Evolutionary conservation across 257 asterid species (phyloP).

Genomic region (Gardenia jasminoides): DNA sequence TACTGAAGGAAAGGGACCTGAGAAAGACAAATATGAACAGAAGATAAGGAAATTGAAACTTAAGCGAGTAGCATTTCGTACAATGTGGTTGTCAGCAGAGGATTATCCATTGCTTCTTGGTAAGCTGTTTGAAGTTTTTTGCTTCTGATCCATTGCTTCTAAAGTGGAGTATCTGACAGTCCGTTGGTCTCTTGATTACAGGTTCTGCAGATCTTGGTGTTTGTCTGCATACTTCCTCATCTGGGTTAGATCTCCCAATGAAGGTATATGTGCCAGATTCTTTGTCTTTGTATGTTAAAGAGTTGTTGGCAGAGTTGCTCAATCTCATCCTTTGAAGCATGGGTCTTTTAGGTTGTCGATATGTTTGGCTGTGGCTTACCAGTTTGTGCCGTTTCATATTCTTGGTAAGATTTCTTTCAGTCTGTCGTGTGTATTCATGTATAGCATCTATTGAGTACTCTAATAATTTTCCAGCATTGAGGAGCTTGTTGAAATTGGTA

Average conservation of each 20-base stretch:
- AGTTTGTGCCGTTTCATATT: constrained; percentile 95
- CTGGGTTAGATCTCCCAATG: constrained; percentile 96
- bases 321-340: constrained; percentile 12
- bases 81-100: constrained; percentile 96
- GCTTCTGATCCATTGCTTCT: constrained; percentile 8
- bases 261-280: constrained; percentile 49
- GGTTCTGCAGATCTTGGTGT: constrained; percentile 97
- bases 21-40: constrained; percentile 89
- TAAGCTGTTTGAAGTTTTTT: constrained; percentile 27
- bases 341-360: constrained; percentile 74
- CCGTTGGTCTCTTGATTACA: constrained; percentile 34
- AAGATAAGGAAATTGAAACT: constrained; percentile 74
- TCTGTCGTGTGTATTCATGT: neutral
- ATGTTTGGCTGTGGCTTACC: constrained; percentile 99
- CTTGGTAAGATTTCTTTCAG: constrained; percentile 59
- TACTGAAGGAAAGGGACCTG: constrained; percentile 90
- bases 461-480: constrained; percentile 54
- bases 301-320: constrained; percentile 1
- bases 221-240: constrained; percentile 93
- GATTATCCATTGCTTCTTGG: constrained; percentile 98
- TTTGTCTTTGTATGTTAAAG: constrained; percentile 1
- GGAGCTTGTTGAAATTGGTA: constrained; percentile 84
- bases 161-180: constrained; percentile 1
- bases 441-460: constrained; percentile 17
- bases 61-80: constrained; percentile 90